Base-by-base conservation (phyloP, 805 yeast species). In the Pichia gijzeniarum region DNA sequence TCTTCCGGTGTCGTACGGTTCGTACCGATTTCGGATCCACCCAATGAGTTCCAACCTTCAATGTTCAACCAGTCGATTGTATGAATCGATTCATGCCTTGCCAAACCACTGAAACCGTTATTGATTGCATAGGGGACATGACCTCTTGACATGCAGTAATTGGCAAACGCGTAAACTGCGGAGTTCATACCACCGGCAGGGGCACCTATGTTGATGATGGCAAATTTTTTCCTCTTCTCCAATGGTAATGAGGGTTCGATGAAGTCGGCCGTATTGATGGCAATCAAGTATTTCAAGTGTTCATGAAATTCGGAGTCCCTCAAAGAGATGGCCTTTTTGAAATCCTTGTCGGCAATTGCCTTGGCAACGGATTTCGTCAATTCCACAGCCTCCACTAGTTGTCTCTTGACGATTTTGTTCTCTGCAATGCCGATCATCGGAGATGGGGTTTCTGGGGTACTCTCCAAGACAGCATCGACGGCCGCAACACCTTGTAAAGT, bases 21-120 rank as follows among this genome's bases (percentile, higher is more conserved):
- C 35, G 95, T 85, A 57, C 95, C 95, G 40, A 85, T 72, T 64
- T 83, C 91, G 9, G 87, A 80, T 45, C 95, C 95, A 62, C 95
- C 95, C 43, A 70, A 63, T 38, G 77, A 73, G 53, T 79, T 77
- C 90, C 91, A 85, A 27, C 79, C 80, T 53, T 80, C 81, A 54
- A 85, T 77, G 38, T 79, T 82, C 40, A 80, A 58, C 91, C 91
- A 85, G 22, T 71, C 61, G 48, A 85, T 68, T 35, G 77, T 69
- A 51, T 73, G 71, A 38, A 85, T 77, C 35, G 76, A 64, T 42
- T 79, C 90, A 50, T 79, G 79, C 55, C 79, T 69, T 16, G 79
- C 74, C 50, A 85, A 68, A 17, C 95, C 93, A 4, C 77, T 63
- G 65, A 84, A 85, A 27, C 95, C 93, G 56, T 85, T 82, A 52